Conservation (phyloP, 2,329 filamentous ascomycete genomes). For the Tolypocladium amazonense region DNA sequence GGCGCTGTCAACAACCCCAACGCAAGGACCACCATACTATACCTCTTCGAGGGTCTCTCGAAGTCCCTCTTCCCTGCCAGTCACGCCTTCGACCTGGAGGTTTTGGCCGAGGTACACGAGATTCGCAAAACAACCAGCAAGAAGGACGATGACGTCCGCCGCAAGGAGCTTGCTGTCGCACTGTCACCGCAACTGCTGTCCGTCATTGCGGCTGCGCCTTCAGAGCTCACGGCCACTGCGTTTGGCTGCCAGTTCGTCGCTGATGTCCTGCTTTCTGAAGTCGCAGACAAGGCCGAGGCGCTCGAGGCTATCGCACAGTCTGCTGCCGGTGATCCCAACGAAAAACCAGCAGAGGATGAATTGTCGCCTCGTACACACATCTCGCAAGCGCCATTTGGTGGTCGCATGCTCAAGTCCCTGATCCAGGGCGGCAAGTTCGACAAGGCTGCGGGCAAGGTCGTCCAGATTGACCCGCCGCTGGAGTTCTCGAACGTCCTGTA, state of each 20-base stretch:
- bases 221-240: conserved; percentile 58
- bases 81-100: conserved; percentile 54
- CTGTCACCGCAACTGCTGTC: conserved; percentile 67
- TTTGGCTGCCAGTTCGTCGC: conserved; percentile 82
- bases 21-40: conserved; percentile 60
- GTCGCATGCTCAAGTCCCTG: conserved; percentile 81
- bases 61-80: conserved; percentile 50
- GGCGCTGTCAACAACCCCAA: conserved; percentile 55
- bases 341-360: conserved; percentile 28
- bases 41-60: conserved; percentile 64
- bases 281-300: conserved; percentile 67
- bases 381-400: conserved; percentile 51
- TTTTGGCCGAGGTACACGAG: conserved; percentile 67
- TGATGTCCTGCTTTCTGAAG: conserved; percentile 67
- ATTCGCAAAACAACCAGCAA: conserved; percentile 81
- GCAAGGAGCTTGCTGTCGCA: conserved; percentile 63
- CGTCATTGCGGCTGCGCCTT: conserved; percentile 58
- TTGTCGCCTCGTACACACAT: conserved; percentile 39
- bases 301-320: conserved; percentile 58
- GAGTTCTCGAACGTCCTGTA: conserved; percentile 78
- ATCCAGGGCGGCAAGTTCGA: conserved; percentile 87
- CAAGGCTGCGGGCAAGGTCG: conserved; percentile 56
- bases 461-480: conserved; percentile 64
- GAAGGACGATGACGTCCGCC: conserved; percentile 71
- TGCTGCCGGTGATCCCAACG: conserved; percentile 44